Conservation (phyloP, 2,329 filamentous ascomycete genomes). For the Hypoxylon sp. region DNA sequence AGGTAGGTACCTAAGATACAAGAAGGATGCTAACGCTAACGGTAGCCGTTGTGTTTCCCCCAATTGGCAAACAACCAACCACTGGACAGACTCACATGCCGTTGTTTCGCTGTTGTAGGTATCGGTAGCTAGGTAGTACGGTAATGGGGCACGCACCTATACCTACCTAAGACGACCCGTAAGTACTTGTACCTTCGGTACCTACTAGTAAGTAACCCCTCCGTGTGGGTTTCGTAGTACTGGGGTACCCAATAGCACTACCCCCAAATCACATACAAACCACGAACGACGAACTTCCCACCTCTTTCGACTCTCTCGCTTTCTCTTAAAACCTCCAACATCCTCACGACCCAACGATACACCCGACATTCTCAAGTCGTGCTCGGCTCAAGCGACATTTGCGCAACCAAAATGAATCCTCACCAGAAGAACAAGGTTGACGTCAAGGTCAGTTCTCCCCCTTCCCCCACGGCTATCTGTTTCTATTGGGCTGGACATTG, state of each 20-base stretch:
- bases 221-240: conserved; percentile 1
- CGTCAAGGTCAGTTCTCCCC: conserved; percentile 77
- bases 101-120: conserved; percentile 17
- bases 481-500: conserved; percentile 29
- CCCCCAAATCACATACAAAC: conserved; percentile 33
- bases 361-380: conserved; percentile 15
- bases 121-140: conserved; percentile 11
- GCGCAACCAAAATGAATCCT: conserved; percentile 79
- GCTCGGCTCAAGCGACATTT: conserved; percentile 27
- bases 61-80: conserved; percentile 10
- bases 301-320: conserved; percentile 19
- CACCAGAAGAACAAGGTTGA: conserved; percentile 99
- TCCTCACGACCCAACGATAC: conserved; percentile 22
- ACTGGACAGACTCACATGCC: conserved; percentile 14
- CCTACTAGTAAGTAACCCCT: not conserved
- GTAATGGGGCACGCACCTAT: conserved; percentile 6
- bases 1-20: too few relatives aligned
- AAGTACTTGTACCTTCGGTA: not conserved
- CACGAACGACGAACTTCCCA: conserved; percentile 34
- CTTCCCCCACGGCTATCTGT: conserved; percentile 26
- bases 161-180: not conserved
- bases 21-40: not conserved
- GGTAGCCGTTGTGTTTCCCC: not conserved
- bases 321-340: conserved; percentile 11
- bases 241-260: conserved; percentile 15